A percentile compares a stretch with the other conserved stretches of the same genome.
Conservation (phyloP, 331 rosid species). For the Telfairia occidentalis region DNA sequence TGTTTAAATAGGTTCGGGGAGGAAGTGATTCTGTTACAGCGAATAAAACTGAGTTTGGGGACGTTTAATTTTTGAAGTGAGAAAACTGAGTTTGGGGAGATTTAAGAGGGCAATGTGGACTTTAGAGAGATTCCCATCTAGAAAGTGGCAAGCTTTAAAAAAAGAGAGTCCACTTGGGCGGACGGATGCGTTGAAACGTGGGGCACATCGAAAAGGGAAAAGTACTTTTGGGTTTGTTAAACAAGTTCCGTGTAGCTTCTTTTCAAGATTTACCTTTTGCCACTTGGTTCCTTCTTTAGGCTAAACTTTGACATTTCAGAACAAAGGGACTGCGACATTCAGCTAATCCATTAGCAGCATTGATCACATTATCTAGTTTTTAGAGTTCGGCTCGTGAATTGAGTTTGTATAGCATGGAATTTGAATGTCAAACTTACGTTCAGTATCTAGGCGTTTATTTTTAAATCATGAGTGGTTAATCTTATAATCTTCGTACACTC, state of each 20-base stretch:
- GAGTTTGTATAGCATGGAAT: background rate
- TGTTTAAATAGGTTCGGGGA: background rate
- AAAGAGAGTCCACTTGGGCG: background rate
- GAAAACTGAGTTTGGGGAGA: background rate
- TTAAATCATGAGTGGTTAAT: background rate
- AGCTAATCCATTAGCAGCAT: background rate
- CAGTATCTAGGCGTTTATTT: background rate
- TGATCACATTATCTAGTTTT: background rate
- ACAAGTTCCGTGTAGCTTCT: background rate
- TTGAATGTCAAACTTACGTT: background rate
- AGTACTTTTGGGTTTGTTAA: constrained; percentile 2
- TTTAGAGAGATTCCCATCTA: constrained; percentile 2
- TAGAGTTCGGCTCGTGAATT: background rate
- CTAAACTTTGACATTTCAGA: background rate
- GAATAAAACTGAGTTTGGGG: background rate
- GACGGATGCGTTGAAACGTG: background rate
- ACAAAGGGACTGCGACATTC: background rate
- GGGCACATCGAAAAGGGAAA: constrained; percentile 1
- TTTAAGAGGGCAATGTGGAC: background rate
- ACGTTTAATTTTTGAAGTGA: background rate
- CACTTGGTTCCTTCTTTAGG: background rate
- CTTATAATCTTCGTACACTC: background rate
- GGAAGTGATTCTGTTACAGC: background rate
- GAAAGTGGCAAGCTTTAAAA: constrained; percentile 3
- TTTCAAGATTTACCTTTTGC: background rate